Percentiles rank a stretch among this genome's conserved stretches.
phyloP scores from a whole-genome alignment of 225 moss, liverwort and hornwort genomes.

The Anthoceros angustus region DNA sequence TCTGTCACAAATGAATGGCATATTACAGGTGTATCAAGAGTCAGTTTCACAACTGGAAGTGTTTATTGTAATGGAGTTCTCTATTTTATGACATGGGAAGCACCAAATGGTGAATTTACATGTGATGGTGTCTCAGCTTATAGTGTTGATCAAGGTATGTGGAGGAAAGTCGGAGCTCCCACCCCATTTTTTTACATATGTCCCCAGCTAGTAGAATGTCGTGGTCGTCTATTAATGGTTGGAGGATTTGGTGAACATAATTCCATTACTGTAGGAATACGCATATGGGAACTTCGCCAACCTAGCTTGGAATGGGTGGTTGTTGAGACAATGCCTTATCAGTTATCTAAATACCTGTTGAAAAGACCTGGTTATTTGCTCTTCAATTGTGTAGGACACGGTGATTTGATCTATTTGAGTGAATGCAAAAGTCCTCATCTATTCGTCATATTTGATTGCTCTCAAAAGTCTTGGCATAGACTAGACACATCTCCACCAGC shows the following conservation, averaged over 20 bases:
- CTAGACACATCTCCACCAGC: slow-evolving; percentile 28
- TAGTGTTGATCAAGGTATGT: slow-evolving; percentile 19
- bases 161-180: slow-evolving; percentile 41
- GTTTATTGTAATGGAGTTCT: slow-evolving; percentile 30
- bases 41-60: slow-evolving; percentile 33
- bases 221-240: slow-evolving; percentile 34
- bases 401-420: slow-evolving; percentile 28
- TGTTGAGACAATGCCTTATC: slow-evolving; percentile 35
- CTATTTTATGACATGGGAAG: slow-evolving; percentile 45
- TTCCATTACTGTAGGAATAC: slow-evolving; percentile 37
- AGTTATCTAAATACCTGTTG: slow-evolving; percentile 29
- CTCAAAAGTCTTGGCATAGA: slow-evolving; percentile 15
- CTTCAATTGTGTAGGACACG: slow-evolving; percentile 32
- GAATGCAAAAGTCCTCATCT: slow-evolving; percentile 32
- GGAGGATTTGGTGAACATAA: slow-evolving; percentile 40
- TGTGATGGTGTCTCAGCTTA: slow-evolving; percentile 26
- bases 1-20: slow-evolving; percentile 26
- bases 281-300: slow-evolving; percentile 38
- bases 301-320: slow-evolving; percentile 21
- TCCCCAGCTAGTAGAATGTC: slow-evolving; percentile 38
- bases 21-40: slow-evolving; percentile 21
- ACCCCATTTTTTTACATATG: slow-evolving; percentile 43
- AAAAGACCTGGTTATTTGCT: slow-evolving; percentile 27
- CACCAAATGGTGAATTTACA: slow-evolving; percentile 22
- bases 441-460: slow-evolving; percentile 22